These are phyloP conservation scores for Poronia punctata DNA, from an alignment of 495 filamentous ascomycete species.

Conservation along the genomic window DNA sequence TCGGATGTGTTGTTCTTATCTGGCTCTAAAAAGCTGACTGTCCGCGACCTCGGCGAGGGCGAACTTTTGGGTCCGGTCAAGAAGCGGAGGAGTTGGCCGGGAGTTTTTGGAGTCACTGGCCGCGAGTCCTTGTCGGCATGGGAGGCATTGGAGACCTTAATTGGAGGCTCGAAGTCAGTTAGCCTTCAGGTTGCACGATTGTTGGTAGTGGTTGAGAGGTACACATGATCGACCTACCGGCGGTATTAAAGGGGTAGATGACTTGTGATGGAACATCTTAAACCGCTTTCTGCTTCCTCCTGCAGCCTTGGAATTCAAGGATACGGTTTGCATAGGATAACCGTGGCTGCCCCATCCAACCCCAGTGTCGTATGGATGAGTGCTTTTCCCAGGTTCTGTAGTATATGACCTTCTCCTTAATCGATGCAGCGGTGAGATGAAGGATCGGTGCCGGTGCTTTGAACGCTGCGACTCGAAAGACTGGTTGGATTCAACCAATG, in stretches of 20 bases:
- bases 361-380: slow-evolving; percentile 22
- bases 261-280: too few relatives aligned
- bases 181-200: too few relatives aligned
- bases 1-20: not conserved
- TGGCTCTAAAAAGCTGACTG: not conserved
- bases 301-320: too few relatives aligned
- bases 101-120: slow-evolving; percentile 13
- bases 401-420: slow-evolving; percentile 1
- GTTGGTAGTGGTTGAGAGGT: too few relatives aligned
- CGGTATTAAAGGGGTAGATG: too few relatives aligned
- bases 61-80: slow-evolving; percentile 8
- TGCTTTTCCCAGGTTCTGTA: slow-evolving; percentile 13
- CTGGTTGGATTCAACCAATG: slow-evolving; percentile 15
- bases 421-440: not conserved
- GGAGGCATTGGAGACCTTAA: slow-evolving; percentile 2
- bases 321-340: too few relatives aligned
- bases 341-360: slow-evolving; percentile 5
- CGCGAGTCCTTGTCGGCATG: slow-evolving; percentile 9
- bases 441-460: not conserved
- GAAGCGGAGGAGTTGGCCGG: slow-evolving; percentile 11
- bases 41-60: slow-evolving; percentile 8
- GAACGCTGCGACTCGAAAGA: not conserved
- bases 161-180: slow-evolving; percentile 4
- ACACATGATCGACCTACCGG: too few relatives aligned
- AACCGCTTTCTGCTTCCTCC: too few relatives aligned